phyloP scores from a whole-genome alignment of 345 rosid species.

The Ceriops decandra region DNA sequence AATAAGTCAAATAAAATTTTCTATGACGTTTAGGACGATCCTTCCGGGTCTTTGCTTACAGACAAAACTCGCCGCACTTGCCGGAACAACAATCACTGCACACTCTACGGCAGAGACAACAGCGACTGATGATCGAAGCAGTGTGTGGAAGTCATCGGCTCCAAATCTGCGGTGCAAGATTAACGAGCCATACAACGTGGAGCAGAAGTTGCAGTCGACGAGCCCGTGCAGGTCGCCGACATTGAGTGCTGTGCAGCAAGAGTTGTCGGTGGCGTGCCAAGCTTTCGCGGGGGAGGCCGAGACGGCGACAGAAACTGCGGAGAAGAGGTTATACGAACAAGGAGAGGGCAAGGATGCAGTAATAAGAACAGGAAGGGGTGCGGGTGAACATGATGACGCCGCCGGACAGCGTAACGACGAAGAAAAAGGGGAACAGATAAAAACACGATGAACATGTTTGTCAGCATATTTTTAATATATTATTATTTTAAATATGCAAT shows the following conservation, averaged over 20 bases:
- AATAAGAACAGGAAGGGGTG: conserved; percentile 44
- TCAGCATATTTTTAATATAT: too few relatives aligned
- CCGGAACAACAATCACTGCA: conserved; percentile 44
- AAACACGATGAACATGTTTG: conserved; percentile 62
- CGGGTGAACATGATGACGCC: conserved; percentile 99
- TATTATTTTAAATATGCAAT: too few relatives aligned
- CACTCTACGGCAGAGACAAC: conserved; percentile 41
- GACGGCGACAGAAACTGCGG: conserved; percentile 26
- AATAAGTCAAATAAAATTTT: too few relatives aligned
- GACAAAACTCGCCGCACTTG: conserved; percentile 22
- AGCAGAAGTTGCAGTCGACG: conserved; percentile 43
- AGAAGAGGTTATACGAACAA: conserved; percentile 27
- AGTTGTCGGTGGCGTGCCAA: conserved; percentile 63
- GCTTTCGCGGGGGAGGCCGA: conserved; percentile 44
- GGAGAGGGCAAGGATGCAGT: conserved; percentile 40
- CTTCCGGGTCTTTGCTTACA: too few relatives aligned
- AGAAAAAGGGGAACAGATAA: conserved; percentile 59
- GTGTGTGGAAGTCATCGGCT: conserved; percentile 45
- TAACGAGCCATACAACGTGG: conserved; percentile 23
- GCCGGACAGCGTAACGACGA: conserved; percentile 79
- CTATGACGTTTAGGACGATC: too few relatives aligned
- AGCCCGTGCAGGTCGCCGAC: conserved; percentile 62
- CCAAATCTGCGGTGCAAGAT: conserved; percentile 32
- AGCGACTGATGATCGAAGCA: conserved; percentile 42
- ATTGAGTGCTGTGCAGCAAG: conserved; percentile 41